Evolutionary conservation across 192 early-diverging fungal genomes (phyloP), one percentile per base, ranked within the genome.

Genomic region (Rhizoclosmatium globosum): DNA sequence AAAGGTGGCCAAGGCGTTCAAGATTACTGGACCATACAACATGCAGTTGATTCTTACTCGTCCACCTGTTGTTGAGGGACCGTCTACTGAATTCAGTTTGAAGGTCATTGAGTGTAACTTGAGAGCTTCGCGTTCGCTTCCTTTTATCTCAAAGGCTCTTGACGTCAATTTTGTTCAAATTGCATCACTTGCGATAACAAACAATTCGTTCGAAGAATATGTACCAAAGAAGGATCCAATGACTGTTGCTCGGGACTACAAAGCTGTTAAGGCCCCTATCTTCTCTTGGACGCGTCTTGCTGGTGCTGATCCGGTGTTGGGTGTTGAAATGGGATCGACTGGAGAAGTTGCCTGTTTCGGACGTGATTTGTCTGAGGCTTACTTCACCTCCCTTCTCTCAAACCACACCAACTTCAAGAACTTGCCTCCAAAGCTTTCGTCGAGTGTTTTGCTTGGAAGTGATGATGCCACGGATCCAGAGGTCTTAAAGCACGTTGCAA

Each of bases 71-170:
- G 23, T 11, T n/a, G 48, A 69, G 47, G 72, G 68, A 11, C 69
- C 80, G 13, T 64, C 58, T 4, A 57, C 65, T 17, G 76, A 75
- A 46, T 85, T 85, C 72, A 77, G 84, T 62, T 87, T 99, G 62
- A 97, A 97, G 89, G 97, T 98, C 46, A 99, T 99, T 68, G 97
- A 98, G 88, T 99, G 97, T 88, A 99, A 99, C 83, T 83, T 99
- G 64, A 95, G 97, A 65, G 96, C 97, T 0, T 97, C 97, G 44
- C 95, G 96, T 9, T 99, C 97, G 1, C 96, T 99, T 92, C 97
- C 96, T 59, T 99, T 98, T 72, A 95, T 98, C 19, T 97, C 95
- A 80, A 99, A 99, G 86, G 94, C 95, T 41, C 87, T 95, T 45
- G 97, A 92, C 65, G 81, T 90, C 21, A 93, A 98, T 87, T 97